Conservation (phyloP, 208 protist genomes). For the Borovskyia barvae region DNA sequence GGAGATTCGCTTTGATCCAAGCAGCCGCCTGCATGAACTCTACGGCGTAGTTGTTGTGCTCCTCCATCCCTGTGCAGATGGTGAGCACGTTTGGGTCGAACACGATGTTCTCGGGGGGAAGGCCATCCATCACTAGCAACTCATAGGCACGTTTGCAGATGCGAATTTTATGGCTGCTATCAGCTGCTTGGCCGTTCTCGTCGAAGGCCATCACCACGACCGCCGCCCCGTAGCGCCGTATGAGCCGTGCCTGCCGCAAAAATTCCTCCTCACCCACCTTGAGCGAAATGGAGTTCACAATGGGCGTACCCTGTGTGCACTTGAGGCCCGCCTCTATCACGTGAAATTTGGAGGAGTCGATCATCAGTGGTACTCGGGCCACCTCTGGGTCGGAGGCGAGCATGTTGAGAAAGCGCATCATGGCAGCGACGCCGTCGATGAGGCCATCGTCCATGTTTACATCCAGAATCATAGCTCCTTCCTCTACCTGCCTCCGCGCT, state of each 20-base stretch:
- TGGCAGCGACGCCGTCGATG: constrained; percentile 89
- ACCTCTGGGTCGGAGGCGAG: constrained; percentile 95
- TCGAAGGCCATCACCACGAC: constrained; percentile 95
- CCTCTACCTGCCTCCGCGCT: constrained; percentile 86
- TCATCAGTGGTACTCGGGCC: constrained; percentile 92
- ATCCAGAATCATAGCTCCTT: constrained; percentile 96
- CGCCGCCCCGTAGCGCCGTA: constrained; percentile 92
- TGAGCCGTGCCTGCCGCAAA: constrained; percentile 83
- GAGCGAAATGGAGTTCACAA: constrained; percentile 96
- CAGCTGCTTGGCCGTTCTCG: constrained; percentile 94
- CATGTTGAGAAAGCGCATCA: constrained; percentile 93
- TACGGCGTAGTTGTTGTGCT: constrained; percentile 96
- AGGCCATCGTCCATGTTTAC: constrained; percentile 98
- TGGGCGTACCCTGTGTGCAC: constrained; percentile 95
- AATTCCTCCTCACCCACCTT: constrained; percentile 96
- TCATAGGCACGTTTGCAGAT: constrained; percentile 96
- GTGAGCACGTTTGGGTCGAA: constrained; percentile 98
- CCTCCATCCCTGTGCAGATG: constrained; percentile 95
- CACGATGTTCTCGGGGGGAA: constrained; percentile 94
- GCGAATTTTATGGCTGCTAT: constrained; percentile 78
- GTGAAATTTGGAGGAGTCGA: constrained; percentile 97
- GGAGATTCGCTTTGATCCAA: constrained; percentile 84
- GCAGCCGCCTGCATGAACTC: constrained; percentile 93
- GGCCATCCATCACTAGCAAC: constrained; percentile 77
- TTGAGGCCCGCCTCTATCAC: constrained; percentile 93